Base-by-base conservation (phyloP, 495 filamentous ascomycete genomes). In the Penicillium daleae region DNA sequence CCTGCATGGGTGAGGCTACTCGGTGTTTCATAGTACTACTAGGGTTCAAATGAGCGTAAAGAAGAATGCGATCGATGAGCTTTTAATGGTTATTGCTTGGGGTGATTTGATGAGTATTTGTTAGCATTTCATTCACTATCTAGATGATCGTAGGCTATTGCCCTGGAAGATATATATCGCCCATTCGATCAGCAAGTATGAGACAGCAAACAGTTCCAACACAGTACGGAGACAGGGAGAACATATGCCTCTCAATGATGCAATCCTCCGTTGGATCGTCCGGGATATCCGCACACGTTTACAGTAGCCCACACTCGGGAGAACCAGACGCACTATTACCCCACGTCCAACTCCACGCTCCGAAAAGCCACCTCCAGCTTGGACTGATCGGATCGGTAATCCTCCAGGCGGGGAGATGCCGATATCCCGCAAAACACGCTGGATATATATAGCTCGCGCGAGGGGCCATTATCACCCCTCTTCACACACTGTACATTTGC, bases 271-370 rank as follows among this genome's bases (percentile, higher is more conserved):
- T 35, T 19, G 13, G 26, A 57, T 60, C 57, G 44, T 10, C 46
- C 62, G 68, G 68, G 42, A 66, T 42, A 56, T 60, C 60, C 62
- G 48, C 22, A 54, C 35, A n/a, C 35, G 9, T 27, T 1, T 24
- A 26, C 40, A 31, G 44, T 27, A 50, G 8, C 12, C 24, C 15
- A 50, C 12, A 51, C 60, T 66, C 66, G 60, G 63, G 63, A 66
- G 57, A 60, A 22, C 58, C 32, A 37, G 42, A 56, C 15, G 15
- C 10, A 13, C 27, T 29, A 15, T 22, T 19, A 56, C 59, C 61
- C 67, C 67, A 65, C 67, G 60, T 64, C 61, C 26, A 27, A 55
- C 64, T 60, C 68, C 68, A 66, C 60, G 57, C 67, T 71, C 68
- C 65, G 66, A 71, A 65, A 58, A 42, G 57, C 33, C 59, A 56